phyloP scores from a whole-genome alignment of 1,284 basidiomycete species.

The Apiotrichum montevideense region DNA sequence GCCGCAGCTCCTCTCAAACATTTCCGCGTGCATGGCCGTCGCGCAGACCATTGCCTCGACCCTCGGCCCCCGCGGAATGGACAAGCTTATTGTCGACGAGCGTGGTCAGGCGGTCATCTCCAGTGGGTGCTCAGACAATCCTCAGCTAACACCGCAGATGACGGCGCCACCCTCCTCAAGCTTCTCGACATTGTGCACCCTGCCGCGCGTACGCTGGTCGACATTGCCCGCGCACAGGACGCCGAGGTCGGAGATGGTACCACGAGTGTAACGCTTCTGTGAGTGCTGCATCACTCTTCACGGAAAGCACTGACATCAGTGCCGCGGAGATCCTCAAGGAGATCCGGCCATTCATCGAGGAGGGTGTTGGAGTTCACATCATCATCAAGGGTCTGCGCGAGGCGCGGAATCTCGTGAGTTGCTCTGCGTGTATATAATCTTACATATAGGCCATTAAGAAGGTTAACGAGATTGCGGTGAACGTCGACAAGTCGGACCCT shows the following conservation, averaged over 20 bases:
- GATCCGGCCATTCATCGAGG: constrained; percentile 85
- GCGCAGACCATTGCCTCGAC: constrained; percentile 85
- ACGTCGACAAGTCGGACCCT: constrained; percentile 82
- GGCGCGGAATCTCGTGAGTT: constrained; percentile 73
- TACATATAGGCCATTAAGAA: constrained; percentile 69
- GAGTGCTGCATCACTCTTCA: constrained; percentile 5
- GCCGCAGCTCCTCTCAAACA: constrained; percentile 90
- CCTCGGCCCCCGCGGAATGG: constrained; percentile 97
- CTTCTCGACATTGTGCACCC: constrained; percentile 96
- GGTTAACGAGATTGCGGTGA: constrained; percentile 84
- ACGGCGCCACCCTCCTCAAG: constrained; percentile 96
- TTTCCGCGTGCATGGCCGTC: constrained; percentile 87
- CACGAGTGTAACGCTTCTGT: constrained; percentile 84
- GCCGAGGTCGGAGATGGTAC: constrained; percentile 98
- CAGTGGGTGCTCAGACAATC: constrained; percentile 43
- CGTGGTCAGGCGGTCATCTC: constrained; percentile 95
- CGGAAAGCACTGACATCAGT: constrained; percentile 14
- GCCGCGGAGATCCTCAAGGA: constrained; percentile 95
- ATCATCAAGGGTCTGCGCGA: constrained; percentile 95
- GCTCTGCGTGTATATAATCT: neutral
- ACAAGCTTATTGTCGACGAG: constrained; percentile 85
- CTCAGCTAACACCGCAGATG: constrained; percentile 51
- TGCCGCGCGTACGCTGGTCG: constrained; percentile 90
- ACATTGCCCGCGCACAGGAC: constrained; percentile 96
- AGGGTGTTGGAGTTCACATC: constrained; percentile 94